phyloP scores from a whole-genome alignment of 2,329 filamentous ascomycete species.

The Alternaria sp. region DNA sequence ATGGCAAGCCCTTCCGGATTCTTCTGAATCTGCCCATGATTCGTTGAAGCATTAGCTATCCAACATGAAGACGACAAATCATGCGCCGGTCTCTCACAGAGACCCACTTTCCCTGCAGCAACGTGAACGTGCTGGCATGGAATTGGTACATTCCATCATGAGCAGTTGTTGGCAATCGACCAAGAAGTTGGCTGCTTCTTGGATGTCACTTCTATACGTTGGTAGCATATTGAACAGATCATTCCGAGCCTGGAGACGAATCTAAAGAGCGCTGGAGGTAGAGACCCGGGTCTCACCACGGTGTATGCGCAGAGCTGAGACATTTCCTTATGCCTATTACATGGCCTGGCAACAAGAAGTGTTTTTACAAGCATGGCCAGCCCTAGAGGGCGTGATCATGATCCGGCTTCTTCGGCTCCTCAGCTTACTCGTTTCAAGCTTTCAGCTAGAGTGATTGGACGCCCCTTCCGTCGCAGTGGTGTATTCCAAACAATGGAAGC shows the following conservation, averaged over 20 bases:
- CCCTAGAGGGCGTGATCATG: neutral
- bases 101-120: slow-evolving; percentile 5
- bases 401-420: slow-evolving; percentile 4
- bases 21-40: neutral
- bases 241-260: neutral
- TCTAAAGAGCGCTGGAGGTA: neutral
- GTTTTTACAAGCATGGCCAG: neutral
- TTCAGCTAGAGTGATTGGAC: neutral
- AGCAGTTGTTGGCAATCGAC: neutral
- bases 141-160: neutral
- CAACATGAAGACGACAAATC: slow-evolving; percentile 8
- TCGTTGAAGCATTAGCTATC: slow-evolving; percentile 7
- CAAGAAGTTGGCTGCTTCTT: neutral
- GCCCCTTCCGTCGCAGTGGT: neutral
- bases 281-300: neutral
- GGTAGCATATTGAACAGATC: neutral
- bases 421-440: neutral
- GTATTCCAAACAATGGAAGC: neutral
- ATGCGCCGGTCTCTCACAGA: neutral
- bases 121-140: neutral
- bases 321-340: neutral
- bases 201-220: neutral
- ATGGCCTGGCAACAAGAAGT: neutral
- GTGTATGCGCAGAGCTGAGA: neutral
- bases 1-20: slow-evolving; percentile 18